Evolutionary conservation across 805 yeast genomes (phyloP), one percentile per base, ranked within the genome.

Genomic region (Myxozyma vanderwaltii): DNA sequence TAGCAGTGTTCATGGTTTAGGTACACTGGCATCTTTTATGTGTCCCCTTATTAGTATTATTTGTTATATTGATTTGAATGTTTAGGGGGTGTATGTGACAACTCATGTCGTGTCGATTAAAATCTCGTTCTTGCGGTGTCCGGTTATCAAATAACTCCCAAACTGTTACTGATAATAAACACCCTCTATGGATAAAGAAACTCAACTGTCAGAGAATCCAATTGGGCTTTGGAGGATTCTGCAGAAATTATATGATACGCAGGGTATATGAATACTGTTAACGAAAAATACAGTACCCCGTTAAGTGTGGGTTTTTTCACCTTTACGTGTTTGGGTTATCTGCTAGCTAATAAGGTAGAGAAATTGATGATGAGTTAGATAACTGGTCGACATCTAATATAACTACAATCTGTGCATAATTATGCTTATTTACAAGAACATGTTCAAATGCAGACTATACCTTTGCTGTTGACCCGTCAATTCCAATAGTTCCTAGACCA

Each of bases 401-500:
- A 5, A 12, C 59, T 2, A 26, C 40, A 26, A 65, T 65, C 48
- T 65, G 68, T 68, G 55, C 48, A 17, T 63, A 52, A 13, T 65
- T 57, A 6, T 65, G 68, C 68, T 29, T 31, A 17, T 65, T 63
- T 50, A 65, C 68, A 6, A n/a, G 38, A 38, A 53, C 65, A 26
- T 54, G 51, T 15, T 31, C 63, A 2, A 38, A 51, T 5, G n/a
- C 38, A 3, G 54, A 55, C 24, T 57, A 46, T 44, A 31, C 51
- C 8, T 24, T 39, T 7, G 65, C 60, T 38, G 60, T 57, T 19
- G 63, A 54, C 38, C 29, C 46, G 26, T 12, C 52, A 24, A 61
- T 41, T 10, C 65, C 67, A n/a, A 53, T 65, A 59, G 63, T 59
- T 31, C 68, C 68, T 10, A 60, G 68, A 19, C 66, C 64, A 19